A percentile compares a stretch with the other conserved stretches of the same genome.
Conservation (phyloP, 768 basidiomycete genomes). For the Pisolithus orientalis region DNA sequence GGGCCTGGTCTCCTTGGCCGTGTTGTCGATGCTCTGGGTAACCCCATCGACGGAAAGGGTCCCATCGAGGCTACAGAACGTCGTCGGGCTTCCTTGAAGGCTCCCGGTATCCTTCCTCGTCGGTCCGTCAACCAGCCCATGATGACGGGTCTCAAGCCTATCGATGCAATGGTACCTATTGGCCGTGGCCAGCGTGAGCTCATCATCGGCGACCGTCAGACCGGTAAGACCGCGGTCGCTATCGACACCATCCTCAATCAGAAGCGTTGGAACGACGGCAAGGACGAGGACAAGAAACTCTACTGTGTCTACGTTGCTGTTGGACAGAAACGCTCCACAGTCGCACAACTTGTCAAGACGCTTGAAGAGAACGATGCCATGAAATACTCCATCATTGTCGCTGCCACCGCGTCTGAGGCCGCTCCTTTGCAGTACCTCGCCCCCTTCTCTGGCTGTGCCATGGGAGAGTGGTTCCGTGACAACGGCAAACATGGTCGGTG, state of each 20-base stretch:
- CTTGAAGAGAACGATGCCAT: slow-evolving; percentile 99
- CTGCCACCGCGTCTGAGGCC: slow-evolving; percentile 98
- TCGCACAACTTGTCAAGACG: slow-evolving; percentile 98
- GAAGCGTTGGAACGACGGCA: slow-evolving; percentile 98
- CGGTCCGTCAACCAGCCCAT: slow-evolving; percentile 99
- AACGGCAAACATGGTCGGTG: slow-evolving; percentile 94
- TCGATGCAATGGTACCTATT: slow-evolving; percentile 99
- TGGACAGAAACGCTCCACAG: slow-evolving; percentile 99
- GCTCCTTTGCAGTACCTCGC: slow-evolving; percentile 99
- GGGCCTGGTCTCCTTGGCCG: slow-evolving; percentile 96
- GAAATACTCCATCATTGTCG: slow-evolving; percentile 99
- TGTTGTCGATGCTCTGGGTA: slow-evolving; percentile 98
- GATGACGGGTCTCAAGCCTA: slow-evolving; percentile 99
- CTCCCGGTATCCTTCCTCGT: slow-evolving; percentile 98
- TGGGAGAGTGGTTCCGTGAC: slow-evolving; percentile 99
- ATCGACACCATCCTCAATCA: slow-evolving; percentile 99
- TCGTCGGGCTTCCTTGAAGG: slow-evolving; percentile 96
- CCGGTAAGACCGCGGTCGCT: slow-evolving; percentile 98
- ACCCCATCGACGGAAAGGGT: slow-evolving; percentile 99
- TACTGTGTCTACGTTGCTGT: slow-evolving; percentile 99
- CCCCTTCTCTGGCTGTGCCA: slow-evolving; percentile 99
- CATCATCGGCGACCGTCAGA: slow-evolving; percentile 99
- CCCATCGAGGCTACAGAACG: slow-evolving; percentile 92
- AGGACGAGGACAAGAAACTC: slow-evolving; percentile 95
- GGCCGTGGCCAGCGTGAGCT: slow-evolving; percentile 99